These are phyloP conservation scores for Podospora australis DNA, from an alignment of 495 filamentous ascomycete species.

Conservation along the genomic window DNA sequence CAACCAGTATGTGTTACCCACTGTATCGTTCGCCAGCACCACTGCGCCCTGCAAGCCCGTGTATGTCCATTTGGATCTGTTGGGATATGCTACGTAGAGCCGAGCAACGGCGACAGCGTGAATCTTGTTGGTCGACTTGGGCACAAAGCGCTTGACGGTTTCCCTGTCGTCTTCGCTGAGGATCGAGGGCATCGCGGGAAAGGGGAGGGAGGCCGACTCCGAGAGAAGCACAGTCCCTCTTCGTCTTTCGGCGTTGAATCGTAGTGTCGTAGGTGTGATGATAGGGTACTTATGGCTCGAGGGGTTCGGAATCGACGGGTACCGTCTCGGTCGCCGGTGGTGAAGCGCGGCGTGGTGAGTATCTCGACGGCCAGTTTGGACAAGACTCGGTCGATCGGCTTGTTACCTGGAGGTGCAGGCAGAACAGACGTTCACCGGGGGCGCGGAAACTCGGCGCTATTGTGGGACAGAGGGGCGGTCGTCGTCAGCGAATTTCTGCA, in stretches of 20 bases:
- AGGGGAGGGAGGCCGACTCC: constrained; percentile 1
- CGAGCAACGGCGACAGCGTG: constrained; percentile 86
- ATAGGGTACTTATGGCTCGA: too few species aligned
- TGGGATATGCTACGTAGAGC: constrained; percentile 89
- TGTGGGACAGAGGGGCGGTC: not conserved
- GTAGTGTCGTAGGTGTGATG: too few species aligned
- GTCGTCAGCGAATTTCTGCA: not conserved
- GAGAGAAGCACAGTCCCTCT: not conserved
- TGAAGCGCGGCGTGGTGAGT: too few species aligned
- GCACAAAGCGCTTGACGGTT: constrained; percentile 83
- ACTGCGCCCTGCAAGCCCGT: constrained; percentile 88
- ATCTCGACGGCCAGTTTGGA: too few species aligned
- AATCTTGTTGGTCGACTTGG: constrained; percentile 92
- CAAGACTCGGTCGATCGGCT: too few species aligned
- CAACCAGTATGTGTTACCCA: constrained; percentile 93
- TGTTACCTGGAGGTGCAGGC: too few species aligned
- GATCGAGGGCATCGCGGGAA: constrained; percentile 70
- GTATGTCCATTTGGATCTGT: constrained; percentile 82
- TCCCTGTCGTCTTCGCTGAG: constrained; percentile 88
- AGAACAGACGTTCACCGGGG: not conserved
- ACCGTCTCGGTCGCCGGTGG: too few species aligned
- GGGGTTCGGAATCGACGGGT: too few species aligned
- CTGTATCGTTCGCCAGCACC: constrained; percentile 89
- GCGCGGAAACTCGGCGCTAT: not conserved
- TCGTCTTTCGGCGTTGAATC: too few species aligned